Percentiles rank a stretch among this genome's conserved stretches.
Conservation (phyloP, 163 green algal genomes). For the Chlamydomonas reinhardtii region DNA sequence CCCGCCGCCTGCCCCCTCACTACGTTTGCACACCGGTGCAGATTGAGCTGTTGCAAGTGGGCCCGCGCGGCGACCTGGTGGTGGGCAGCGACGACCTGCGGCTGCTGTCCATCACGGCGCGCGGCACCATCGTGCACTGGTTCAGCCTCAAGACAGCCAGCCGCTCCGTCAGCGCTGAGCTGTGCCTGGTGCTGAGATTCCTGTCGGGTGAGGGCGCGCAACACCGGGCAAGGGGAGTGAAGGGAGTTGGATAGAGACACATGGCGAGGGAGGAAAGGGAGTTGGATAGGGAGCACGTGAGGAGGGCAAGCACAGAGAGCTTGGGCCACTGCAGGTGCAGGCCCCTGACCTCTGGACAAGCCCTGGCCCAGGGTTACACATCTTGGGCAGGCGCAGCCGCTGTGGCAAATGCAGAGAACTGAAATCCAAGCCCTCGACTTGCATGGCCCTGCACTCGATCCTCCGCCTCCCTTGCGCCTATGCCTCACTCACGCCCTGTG, state of each 20-base stretch:
- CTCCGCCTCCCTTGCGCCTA: no score
- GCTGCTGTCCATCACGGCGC: slow-evolving; percentile 44
- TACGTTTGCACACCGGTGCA: no score
- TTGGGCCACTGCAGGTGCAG: no score
- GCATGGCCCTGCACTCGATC: no score
- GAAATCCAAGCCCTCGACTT: no score
- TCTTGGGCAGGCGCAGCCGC: no score
- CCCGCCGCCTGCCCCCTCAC: not conserved
- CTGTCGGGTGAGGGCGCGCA: slow-evolving; percentile 39
- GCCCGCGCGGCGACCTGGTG: slow-evolving; percentile 54
- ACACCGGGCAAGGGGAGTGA: no score
- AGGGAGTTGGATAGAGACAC: not conserved
- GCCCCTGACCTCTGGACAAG: no score
- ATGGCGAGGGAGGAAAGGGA: not conserved
- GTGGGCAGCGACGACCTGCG: slow-evolving; percentile 55
- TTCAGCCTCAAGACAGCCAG: slow-evolving; percentile 50
- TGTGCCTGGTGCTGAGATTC: slow-evolving; percentile 60
- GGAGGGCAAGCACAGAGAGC: no score
- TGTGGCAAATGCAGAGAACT: no score
- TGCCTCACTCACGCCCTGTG: no score
- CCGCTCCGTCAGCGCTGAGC: slow-evolving; percentile 45
- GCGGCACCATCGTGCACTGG: slow-evolving; percentile 63
- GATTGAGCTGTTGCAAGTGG: slow-evolving; percentile 61
- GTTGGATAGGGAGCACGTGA: not conserved
- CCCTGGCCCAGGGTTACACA: no score